A percentile compares a stretch with the other conserved stretches of the same genome.
Conservation (phyloP, 2,329 filamentous ascomycete genomes). For the Colletotrichum navitas region DNA sequence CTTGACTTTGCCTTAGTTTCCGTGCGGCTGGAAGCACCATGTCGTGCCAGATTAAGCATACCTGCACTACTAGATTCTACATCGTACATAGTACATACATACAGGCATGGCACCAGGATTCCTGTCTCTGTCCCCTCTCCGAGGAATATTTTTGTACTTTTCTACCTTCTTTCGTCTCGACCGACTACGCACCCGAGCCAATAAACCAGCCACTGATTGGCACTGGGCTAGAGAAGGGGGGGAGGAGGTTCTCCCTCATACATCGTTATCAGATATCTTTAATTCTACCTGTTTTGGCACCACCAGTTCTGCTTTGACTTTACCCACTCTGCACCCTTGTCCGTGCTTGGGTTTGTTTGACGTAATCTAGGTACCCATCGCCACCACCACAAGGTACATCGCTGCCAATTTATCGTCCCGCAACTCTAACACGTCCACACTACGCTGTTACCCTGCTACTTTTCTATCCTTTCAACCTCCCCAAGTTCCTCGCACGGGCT, state of each 20-base stretch:
- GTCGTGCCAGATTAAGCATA: too few relatives aligned
- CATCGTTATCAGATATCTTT: not conserved
- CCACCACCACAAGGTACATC: conserved; percentile 13
- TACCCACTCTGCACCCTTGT: too few relatives aligned
- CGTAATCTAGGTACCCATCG: not conserved
- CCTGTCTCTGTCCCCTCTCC: not conserved
- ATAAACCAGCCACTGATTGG: too few relatives aligned
- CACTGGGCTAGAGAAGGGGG: too few relatives aligned
- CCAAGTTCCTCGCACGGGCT: conserved; percentile 19
- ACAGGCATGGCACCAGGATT: not conserved
- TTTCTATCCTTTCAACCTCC: not conserved
- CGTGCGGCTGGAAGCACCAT: not conserved
- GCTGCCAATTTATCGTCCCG: conserved; percentile 32
- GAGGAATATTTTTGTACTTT: not conserved
- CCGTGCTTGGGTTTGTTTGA: not conserved
- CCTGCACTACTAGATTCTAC: too few relatives aligned
- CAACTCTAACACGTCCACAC: conserved; percentile 18
- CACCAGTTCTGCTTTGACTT: not conserved
- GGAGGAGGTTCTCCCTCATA: not conserved
- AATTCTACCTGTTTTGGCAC: not conserved
- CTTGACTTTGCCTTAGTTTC: not conserved
- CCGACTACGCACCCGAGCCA: too few relatives aligned
- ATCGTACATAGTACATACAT: not conserved
- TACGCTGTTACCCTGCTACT: not conserved
- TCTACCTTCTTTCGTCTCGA: not conserved